Evolutionary conservation across 305 asterid genomes (phyloP).

Genomic region (Fraxinus greggii): DNA sequence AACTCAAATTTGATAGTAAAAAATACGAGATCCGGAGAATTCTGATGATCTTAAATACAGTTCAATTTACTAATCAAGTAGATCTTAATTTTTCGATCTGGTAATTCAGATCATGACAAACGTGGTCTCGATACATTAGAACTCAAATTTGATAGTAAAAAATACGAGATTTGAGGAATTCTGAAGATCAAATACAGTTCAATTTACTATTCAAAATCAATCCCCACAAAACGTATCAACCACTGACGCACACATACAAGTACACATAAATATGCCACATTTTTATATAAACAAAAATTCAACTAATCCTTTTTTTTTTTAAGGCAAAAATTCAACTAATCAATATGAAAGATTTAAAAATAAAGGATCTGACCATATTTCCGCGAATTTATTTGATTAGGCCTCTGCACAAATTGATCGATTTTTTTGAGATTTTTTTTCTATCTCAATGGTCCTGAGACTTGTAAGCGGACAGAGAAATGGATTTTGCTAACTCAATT

Average conservation of each 20-base stretch:
- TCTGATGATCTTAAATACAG: neutral
- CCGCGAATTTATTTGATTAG: neutral
- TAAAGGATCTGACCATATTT: slow-evolving; percentile 20
- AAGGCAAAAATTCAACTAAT: neutral
- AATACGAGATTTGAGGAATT: neutral
- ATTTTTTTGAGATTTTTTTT: no score
- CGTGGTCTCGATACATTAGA: neutral
- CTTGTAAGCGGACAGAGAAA: no score
- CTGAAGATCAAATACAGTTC: neutral
- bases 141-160: neutral
- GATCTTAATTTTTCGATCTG: slow-evolving; percentile 26
- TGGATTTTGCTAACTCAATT: no score
- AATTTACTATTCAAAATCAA: slow-evolving; percentile 5
- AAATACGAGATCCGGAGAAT: neutral
- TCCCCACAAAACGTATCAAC: neutral
- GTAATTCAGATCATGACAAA: slow-evolving; percentile 11
- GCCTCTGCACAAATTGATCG: slow-evolving; percentile 19
- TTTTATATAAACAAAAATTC: neutral
- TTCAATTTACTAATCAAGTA: neutral
- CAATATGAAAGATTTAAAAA: neutral
- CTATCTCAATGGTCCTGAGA: no score
- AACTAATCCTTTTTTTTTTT: no score
- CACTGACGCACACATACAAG: no score
- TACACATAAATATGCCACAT: neutral
- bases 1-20: neutral